Evolutionary conservation across 2,329 filamentous ascomycete species (phyloP), one percentile per base, ranked within the genome.

Genomic region (Microascus cirrosus): DNA sequence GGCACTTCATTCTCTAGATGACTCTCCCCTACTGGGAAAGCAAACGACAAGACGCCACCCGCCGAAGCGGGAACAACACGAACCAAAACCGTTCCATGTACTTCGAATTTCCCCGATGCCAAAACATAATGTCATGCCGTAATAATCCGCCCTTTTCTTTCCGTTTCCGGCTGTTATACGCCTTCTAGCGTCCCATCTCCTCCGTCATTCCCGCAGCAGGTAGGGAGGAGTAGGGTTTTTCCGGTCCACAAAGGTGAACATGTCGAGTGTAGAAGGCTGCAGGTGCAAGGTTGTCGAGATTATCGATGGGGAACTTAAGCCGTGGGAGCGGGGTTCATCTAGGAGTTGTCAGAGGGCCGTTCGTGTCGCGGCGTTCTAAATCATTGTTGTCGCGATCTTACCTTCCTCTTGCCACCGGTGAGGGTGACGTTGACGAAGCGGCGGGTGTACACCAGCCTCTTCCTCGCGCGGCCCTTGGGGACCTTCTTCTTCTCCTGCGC

Each of bases 331-430:
- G 71, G 71, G 70, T 73, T 73, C 71, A 73, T 73, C 71, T 72
- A n/a, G 54, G 35, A n/a, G 12, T 64, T 59, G 68, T 65, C 57
- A 61, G 55, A 24, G 18, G 24, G 3, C 12, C 15, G 39, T 45
- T n/a, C 39, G n/a, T 15, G 7, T 45, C 15, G 39, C n/a, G 2
- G 39, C 39, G 39, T 18, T 20, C 12, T 13, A 3, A 5, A 51
- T 56, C n/a, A 11, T 13, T 22, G 10, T 6, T n/a, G 15, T n/a
- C 15, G 35, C 35, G 15, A 56, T 45, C 59, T 11, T 62, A 94
- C 90, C 90, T 96, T 96, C 78, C 93, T 84, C 92, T 97, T 97
- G 81, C 93, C 93, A 77, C 91, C 92, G 66, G 92, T 95, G 79
- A 96, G 84, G 72, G 90, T 94, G 74, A 97, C 91, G 80, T 97